phyloP scores from a whole-genome alignment of 116 monocot genomes.

The Phalaenopsis hybrid region DNA sequence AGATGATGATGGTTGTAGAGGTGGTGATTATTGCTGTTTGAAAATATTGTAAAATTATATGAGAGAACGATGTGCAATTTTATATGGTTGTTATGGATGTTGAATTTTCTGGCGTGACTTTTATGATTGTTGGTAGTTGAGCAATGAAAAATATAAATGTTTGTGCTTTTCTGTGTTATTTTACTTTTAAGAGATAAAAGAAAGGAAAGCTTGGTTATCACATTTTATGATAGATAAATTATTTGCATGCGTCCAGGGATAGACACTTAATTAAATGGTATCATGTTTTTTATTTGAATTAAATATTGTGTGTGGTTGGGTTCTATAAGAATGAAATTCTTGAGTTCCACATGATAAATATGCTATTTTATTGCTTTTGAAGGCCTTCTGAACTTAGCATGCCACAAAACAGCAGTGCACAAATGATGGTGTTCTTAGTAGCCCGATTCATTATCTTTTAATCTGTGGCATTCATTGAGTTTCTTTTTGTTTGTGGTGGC shows the following conservation, averaged over 20 bases:
- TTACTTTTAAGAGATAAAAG: background rate
- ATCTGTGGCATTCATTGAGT: conserved; percentile 3
- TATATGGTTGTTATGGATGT: background rate
- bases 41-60: background rate
- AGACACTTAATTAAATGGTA: background rate
- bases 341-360: background rate
- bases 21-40: background rate
- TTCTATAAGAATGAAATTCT: background rate
- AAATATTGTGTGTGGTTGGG: background rate
- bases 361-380: background rate
- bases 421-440: background rate
- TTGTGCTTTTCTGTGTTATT: background rate
- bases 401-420: background rate
- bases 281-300: background rate
- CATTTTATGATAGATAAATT: background rate
- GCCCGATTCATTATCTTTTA: background rate
- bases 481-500: background rate
- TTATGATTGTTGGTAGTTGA: too few species aligned
- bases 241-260: background rate
- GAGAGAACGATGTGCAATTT: background rate
- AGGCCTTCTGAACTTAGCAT: background rate
- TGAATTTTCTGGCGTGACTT: too few species aligned
- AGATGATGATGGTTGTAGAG: background rate
- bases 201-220: background rate
- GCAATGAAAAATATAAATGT: too few species aligned